Conservation (phyloP, 129 eudicot species). For the Mikania micrantha region DNA sequence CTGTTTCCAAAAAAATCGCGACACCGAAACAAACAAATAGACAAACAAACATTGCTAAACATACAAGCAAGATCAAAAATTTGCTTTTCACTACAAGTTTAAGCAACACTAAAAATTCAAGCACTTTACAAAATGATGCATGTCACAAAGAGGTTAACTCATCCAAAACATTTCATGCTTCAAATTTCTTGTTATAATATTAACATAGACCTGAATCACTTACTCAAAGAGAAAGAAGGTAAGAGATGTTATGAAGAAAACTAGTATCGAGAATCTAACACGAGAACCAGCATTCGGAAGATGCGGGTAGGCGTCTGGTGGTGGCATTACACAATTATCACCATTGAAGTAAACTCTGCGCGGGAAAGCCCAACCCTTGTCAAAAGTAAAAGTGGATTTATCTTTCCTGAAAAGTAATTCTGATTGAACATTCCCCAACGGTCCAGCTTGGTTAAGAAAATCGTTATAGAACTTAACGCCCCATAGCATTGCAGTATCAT, state of each 20-base stretch:
- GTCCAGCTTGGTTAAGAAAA: constrained; percentile 82
- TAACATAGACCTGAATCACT: constrained; percentile 25
- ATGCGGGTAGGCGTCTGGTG: constrained; percentile 91
- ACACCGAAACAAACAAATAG: too few relatives aligned
- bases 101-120: constrained; percentile 20
- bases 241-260: constrained; percentile 31
- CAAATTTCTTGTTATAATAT: constrained; percentile 7
- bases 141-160: constrained; percentile 27
- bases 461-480: constrained; percentile 91
- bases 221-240: constrained; percentile 35
- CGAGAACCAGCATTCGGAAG: constrained; percentile 62
- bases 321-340: constrained; percentile 98
- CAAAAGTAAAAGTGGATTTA: constrained; percentile 62
- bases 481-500: constrained; percentile 98
- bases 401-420: constrained; percentile 86
- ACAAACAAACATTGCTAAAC: too few relatives aligned
- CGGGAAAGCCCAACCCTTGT: constrained; percentile 96
- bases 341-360: constrained; percentile 85
- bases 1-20: too few relatives aligned
- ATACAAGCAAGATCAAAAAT: background rate
- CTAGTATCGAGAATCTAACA: constrained; percentile 32
- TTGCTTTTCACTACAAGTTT: constrained; percentile 9
- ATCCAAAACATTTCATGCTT: constrained; percentile 24
- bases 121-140: constrained; percentile 35
- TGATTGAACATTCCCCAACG: constrained; percentile 83